These are phyloP conservation scores for Juncus inflexus DNA, from an alignment of 176 grass and related monocot genomes.

Conservation along the genomic window DNA sequence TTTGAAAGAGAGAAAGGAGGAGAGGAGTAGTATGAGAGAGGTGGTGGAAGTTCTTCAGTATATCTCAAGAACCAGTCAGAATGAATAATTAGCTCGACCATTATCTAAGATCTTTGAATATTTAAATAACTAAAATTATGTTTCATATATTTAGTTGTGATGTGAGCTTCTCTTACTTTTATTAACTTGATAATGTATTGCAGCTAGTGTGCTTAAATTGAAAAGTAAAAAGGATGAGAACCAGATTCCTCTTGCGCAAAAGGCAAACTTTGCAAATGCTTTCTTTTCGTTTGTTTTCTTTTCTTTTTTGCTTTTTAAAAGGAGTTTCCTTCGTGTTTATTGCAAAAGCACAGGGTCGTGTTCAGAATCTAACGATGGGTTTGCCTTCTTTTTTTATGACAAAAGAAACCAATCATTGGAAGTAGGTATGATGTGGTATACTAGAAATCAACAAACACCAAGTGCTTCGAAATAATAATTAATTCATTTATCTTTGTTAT, in stretches of 20 bases:
- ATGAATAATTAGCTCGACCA: background rate
- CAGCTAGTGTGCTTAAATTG: background rate
- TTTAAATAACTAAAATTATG: background rate
- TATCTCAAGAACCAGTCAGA: slow-evolving; percentile 8
- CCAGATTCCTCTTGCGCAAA: slow-evolving; percentile 14
- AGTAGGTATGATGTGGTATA: too few relatives aligned
- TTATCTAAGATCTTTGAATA: background rate
- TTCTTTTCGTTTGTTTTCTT: too few relatives aligned
- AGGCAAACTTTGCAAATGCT: background rate
- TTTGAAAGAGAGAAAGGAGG: slow-evolving; percentile 35
- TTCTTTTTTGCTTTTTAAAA: background rate
- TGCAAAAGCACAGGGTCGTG: slow-evolving; percentile 8
- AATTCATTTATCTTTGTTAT: too few relatives aligned
- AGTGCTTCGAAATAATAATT: too few relatives aligned
- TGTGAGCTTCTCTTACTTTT: background rate
- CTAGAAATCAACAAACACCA: too few relatives aligned
- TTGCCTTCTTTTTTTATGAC: too few relatives aligned
- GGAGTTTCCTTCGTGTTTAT: background rate
- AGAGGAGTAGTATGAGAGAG: slow-evolving; percentile 30
- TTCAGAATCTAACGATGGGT: background rate
- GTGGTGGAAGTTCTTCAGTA: slow-evolving; percentile 25
- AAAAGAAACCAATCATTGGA: too few relatives aligned
- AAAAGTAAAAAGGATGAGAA: slow-evolving; percentile 5
- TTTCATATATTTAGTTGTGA: background rate
- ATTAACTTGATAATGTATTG: background rate